Evolutionary conservation across 1,284 basidiomycete species (phyloP), one percentile per base, ranked within the genome.

Genomic region (Heterobasidion parviporum): DNA sequence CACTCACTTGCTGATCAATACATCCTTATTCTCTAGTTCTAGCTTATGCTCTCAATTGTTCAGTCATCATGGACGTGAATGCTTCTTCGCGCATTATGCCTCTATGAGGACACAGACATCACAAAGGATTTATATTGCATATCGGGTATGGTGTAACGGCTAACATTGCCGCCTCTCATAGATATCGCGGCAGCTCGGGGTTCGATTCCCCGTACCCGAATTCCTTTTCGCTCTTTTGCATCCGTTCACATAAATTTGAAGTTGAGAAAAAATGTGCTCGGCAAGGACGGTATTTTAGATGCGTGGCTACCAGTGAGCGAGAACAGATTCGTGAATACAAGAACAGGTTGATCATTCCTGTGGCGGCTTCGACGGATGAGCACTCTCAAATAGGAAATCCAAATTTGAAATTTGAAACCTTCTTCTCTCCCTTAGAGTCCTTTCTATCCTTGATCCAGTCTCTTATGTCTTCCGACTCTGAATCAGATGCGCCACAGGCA

Each of bases 161-260:
- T 79, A 82, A 82, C 81, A 82, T 82, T 82, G 74, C 79, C 79
- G 79, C 81, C 81, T 82, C 76, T 82, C 80, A 81, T n/a, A 48
- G 32, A 8, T 54, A 5, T 45, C 79, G 82, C 83, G 81, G 80
- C 77, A 83, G 82, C 82, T 82, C 82, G 81, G 81, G 82, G 82
- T 83, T 83, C 82, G 80, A 83, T 82, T 83, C 81, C 82, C 82
- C 81, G 82, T 82, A 82, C 75, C 80, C 74, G 78, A 80, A 75
- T 61, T 35, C n/a, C n/a, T 59, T 61, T 44, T 61, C 2, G n/a
- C 2, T 10, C 18, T 41, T 41, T 41, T 10, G 3, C 38, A 41
- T n/a, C 10, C 12, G 6, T 41, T 41, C 38, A 8, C 6, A 8
- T 8, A 6, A 41, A 41, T n/a, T 41, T 6, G 38, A 6, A 4